Evolutionary conservation across 2,329 filamentous ascomycete species (phyloP).

Genomic region (Exserohilum rostratum): DNA sequence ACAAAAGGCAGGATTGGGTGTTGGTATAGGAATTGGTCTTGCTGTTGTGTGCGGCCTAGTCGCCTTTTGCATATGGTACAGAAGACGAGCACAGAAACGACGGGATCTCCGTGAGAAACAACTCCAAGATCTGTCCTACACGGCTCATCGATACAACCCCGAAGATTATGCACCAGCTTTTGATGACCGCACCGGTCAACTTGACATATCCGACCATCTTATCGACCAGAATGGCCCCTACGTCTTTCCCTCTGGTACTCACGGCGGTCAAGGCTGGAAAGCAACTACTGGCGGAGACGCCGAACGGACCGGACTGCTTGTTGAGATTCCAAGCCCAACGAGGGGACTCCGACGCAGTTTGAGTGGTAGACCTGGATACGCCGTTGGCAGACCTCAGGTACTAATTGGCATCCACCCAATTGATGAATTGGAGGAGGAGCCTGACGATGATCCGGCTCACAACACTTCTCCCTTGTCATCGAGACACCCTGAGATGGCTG

Average conservation of each 20-base stretch:
- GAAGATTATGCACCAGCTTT: conserved; percentile 47
- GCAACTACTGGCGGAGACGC: conserved; percentile 43
- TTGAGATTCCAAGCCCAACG: conserved; percentile 57
- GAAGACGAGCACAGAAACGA: conserved; percentile 47
- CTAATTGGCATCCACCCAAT: conserved; percentile 67
- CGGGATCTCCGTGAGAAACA: conserved; percentile 59
- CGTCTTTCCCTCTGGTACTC: conserved; percentile 31
- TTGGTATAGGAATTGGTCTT: conserved; percentile 54
- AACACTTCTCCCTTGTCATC: conserved; percentile 24
- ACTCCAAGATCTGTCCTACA: conserved; percentile 59
- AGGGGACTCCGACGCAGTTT: conserved; percentile 53
- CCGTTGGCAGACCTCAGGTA: conserved; percentile 57
- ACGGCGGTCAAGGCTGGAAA: conserved; percentile 42
- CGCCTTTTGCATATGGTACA: conserved; percentile 57
- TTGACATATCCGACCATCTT: conserved; percentile 46
- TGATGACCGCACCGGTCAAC: conserved; percentile 49
- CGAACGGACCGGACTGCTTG: conserved; percentile 54
- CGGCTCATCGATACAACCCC: conserved; percentile 54
- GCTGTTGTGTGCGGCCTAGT: conserved; percentile 51
- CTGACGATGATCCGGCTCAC: conserved; percentile 24
- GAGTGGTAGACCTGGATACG: conserved; percentile 50
- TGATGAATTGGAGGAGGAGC: conserved; percentile 65
- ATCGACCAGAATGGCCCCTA: conserved; percentile 34
- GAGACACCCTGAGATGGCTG: conserved; percentile 33
- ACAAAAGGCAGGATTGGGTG: conserved; percentile 54